phyloP scores from a whole-genome alignment of 2,329 filamentous ascomycete species.

The Chrysoporthe austroafricana region DNA sequence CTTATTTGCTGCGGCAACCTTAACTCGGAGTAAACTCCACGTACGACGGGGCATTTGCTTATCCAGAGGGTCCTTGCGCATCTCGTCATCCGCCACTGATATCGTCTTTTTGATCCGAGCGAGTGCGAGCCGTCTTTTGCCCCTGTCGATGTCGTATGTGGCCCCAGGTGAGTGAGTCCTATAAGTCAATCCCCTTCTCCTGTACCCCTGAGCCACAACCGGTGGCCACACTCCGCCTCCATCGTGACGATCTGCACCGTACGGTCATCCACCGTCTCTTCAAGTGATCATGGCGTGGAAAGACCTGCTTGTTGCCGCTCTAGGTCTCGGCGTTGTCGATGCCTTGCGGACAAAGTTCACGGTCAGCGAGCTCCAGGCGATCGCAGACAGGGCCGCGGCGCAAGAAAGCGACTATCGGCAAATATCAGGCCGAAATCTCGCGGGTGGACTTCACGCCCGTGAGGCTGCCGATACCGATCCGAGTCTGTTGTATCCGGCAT shows the following conservation, averaged over 20 bases:
- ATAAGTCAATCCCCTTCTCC: background rate
- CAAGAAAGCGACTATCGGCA: conserved; percentile 12
- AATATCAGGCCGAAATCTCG: background rate
- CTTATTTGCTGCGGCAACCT: background rate
- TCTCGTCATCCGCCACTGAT: background rate
- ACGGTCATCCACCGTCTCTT: background rate
- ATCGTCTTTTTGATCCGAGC: background rate
- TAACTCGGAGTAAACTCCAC: background rate
- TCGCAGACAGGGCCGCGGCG: conserved; percentile 9
- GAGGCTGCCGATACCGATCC: conserved; percentile 20
- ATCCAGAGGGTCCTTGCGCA: background rate
- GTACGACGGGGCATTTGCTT: background rate
- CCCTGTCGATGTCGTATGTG: background rate
- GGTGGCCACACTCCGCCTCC: background rate
- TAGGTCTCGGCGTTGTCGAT: conserved; percentile 18
- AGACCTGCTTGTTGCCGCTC: conserved; percentile 1
- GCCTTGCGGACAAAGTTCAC: conserved; percentile 24
- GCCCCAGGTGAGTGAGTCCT: background rate
- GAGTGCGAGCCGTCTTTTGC: background rate
- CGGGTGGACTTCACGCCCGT: background rate
- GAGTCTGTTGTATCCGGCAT: conserved; percentile 40
- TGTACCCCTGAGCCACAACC: background rate
- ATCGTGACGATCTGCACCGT: background rate
- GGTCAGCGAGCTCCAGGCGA: conserved; percentile 17
- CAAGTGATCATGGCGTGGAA: conserved; percentile 15